These are phyloP conservation scores for Fusarium mundagurra DNA, from an alignment of 2,329 filamentous ascomycete genomes.

Conservation along the genomic window DNA sequence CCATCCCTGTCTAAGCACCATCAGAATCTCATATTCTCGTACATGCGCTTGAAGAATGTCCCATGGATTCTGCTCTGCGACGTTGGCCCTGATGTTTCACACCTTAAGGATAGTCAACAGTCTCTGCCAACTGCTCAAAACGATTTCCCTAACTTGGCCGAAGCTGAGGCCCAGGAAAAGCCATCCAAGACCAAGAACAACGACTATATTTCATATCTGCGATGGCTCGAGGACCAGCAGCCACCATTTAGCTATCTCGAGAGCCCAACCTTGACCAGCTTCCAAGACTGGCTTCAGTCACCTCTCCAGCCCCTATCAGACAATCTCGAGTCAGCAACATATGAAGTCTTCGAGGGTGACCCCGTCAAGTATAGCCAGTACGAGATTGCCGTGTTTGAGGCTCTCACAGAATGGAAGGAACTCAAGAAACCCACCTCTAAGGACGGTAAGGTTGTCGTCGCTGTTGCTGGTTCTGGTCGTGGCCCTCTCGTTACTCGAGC, in stretches of 20 bases:
- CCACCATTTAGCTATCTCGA: conserved; percentile 66
- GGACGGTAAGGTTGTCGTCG: conserved; percentile 79
- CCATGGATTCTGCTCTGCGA: conserved; percentile 74
- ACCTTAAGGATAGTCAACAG: conserved; percentile 41
- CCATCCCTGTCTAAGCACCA: conserved; percentile 70
- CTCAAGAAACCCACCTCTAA: conserved; percentile 77
- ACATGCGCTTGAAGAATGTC: conserved; percentile 71
- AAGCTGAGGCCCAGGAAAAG: conserved; percentile 60
- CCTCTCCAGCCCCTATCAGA: conserved; percentile 94
- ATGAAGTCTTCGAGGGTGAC: conserved; percentile 98
- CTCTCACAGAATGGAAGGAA: conserved; percentile 80
- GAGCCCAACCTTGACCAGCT: conserved; percentile 61
- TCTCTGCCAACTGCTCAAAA: conserved; percentile 51
- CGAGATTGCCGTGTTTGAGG: conserved; percentile 82
- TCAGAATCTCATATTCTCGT: conserved; percentile 68
- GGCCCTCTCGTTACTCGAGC: conserved; percentile 92
- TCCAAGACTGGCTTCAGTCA: conserved; percentile 95
- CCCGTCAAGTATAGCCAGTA: conserved; percentile 99
- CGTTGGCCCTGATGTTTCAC: conserved; percentile 60
- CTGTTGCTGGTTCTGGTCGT: conserved; percentile 91
- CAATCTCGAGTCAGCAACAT: conserved; percentile 96
- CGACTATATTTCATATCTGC: conserved; percentile 78
- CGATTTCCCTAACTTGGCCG: conserved; percentile 76
- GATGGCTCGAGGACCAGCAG: conserved; percentile 85
- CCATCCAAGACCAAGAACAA: conserved; percentile 32